Evolutionary conservation across 225 moss, liverwort and hornwort genomes (phyloP).

Genomic region (Sphagnum contortum): DNA sequence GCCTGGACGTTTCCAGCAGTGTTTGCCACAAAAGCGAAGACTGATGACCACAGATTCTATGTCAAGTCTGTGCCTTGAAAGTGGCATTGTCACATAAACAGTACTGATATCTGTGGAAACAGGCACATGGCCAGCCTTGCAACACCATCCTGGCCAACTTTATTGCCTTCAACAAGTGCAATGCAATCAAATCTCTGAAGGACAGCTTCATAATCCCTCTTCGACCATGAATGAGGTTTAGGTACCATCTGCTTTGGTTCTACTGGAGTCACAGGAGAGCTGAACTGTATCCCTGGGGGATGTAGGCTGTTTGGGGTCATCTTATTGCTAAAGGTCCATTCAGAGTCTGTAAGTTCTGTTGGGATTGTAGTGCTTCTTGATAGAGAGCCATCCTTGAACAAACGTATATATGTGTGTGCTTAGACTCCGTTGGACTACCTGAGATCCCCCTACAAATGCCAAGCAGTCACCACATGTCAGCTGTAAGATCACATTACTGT

Average conservation of each 20-base stretch:
- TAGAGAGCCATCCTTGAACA: conserved; percentile 67
- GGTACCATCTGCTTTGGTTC: conserved; percentile 95
- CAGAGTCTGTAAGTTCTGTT: conserved; percentile 69
- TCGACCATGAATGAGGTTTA: conserved; percentile 51
- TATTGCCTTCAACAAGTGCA: conserved; percentile 52
- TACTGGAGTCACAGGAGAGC: conserved; percentile 75
- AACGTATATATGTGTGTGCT: conserved; percentile 69
- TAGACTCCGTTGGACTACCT: conserved; percentile 57
- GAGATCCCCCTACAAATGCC: no score
- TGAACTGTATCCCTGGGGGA: conserved; percentile 81
- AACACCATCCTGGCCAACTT: conserved; percentile 53
- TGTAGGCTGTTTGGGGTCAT: conserved; percentile 81
- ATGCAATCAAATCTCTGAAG: conserved; percentile 67
- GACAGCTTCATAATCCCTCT: no score
- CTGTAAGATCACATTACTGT: no score
- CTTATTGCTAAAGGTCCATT: conserved; percentile 64
- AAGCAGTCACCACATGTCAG: no score
- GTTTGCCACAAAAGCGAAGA: no score
- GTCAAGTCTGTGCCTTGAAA: conserved; percentile 11
- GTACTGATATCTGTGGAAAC: no score
- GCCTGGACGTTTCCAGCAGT: no score
- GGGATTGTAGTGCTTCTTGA: conserved; percentile 59
- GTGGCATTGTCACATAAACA: no score
- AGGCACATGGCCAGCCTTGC: conserved; percentile 23
- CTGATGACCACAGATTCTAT: no score